Base-by-base conservation (phyloP, 306 rosid species). In the Rubus parviflorus region DNA sequence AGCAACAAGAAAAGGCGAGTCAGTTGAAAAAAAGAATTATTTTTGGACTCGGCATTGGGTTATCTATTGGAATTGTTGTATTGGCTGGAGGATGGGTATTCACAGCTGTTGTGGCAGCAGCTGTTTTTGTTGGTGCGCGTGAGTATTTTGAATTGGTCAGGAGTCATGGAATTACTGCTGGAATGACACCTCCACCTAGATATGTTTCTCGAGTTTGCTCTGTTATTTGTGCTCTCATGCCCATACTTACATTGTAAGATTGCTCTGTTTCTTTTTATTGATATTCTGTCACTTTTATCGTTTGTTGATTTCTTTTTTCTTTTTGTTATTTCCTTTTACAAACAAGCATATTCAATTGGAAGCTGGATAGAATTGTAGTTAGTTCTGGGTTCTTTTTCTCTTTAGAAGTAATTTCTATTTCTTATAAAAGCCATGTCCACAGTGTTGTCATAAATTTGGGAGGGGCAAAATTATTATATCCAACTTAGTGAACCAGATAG, bases 111-210 rank as follows among this genome's bases (percentile, higher is more conserved):
- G 22, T 92, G 53, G 87, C 97, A 0, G 97, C 94, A n/a, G 86
- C 74, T 80, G 87, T 89, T 60, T 91, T 95, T 82, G 80, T 84
- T 43, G 93, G 94, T 16, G 90, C 97, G 45, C 91, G 94, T 6
- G 99, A 95, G 80, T 95, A 92, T 79, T 95, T 92, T 83, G 92
- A 86, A 75, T 82, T 95, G 89, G 96, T 95, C 78, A 82, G 94
- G 72, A 95, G 99, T 86, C 86, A 13, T 63, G 99, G 99, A 83
- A 89, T 95, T 63, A 79, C 97, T 46, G 92, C 72, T 43, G 97
- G 99, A 86, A 95, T 95, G 97, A 88, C 97, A 47, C 97, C 97
- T 56, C 99, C 99, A 74, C 99, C 99, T n/a, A 92, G 85, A 66
- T 91, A 86, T 3, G 96, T 95, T 41, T 95, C 99, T 40, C 90